These are phyloP conservation scores for Toxicodendron radicans DNA, from an alignment of 345 rosid species.

Conservation along the genomic window DNA sequence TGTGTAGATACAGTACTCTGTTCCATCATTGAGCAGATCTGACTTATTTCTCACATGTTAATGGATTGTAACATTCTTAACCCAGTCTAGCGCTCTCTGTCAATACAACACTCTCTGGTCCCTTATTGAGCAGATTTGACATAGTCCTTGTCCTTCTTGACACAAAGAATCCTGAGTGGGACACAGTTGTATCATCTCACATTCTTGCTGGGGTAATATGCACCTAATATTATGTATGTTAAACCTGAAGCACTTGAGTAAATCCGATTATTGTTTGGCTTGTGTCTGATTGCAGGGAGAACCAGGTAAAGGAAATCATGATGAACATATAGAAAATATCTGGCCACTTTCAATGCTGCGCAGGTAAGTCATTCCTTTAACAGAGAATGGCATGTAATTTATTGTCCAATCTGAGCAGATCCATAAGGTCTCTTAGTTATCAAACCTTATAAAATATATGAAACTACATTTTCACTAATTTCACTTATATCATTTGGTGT, in stretches of 20 bases:
- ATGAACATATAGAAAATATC: slow-evolving; percentile 51
- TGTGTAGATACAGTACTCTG: slow-evolving; percentile 92
- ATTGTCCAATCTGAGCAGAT: not conserved
- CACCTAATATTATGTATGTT: not conserved
- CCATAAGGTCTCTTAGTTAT: not conserved
- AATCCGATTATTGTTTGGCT: slow-evolving; percentile 3
- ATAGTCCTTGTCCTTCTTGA: slow-evolving; percentile 92
- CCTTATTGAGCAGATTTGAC: slow-evolving; percentile 91
- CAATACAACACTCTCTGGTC: slow-evolving; percentile 94
- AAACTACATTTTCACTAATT: not conserved
- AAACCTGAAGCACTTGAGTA: slow-evolving; percentile 4
- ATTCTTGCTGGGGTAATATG: slow-evolving; percentile 78
- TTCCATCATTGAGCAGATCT: slow-evolving; percentile 86
- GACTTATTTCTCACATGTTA: not conserved
- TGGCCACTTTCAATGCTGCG: slow-evolving; percentile 85
- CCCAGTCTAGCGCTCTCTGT: slow-evolving; percentile 76
- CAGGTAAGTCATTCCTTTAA: slow-evolving; percentile 43
- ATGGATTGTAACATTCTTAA: slow-evolving; percentile 43
- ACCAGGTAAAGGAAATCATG: slow-evolving; percentile 32
- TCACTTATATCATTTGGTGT: not conserved
- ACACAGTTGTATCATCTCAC: slow-evolving; percentile 95
- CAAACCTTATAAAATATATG: not conserved
- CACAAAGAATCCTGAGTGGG: slow-evolving; percentile 98
- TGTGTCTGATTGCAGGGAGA: slow-evolving; percentile 47
- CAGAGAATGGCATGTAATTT: not conserved